Percentiles rank a stretch among this genome's conserved stretches.
These are phyloP conservation scores for Abortiporus biennis DNA, from an alignment of 1,284 basidiomycete species.

Conservation along the genomic window DNA sequence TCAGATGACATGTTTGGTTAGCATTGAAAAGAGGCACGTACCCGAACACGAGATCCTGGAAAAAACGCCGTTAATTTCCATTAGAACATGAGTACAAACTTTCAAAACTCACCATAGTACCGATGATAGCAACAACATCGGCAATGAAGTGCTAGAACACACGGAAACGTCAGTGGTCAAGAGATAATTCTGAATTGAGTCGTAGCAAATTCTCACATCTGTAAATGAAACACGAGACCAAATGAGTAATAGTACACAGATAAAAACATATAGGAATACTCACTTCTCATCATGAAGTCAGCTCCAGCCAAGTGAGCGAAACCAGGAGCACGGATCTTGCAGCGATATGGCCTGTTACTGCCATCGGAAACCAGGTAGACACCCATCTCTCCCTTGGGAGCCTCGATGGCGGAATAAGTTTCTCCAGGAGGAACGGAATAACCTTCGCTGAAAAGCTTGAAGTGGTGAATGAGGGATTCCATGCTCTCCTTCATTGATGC, in stretches of 20 bases:
- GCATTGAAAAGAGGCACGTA: slow-evolving; percentile 33
- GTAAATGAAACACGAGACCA: slow-evolving; percentile 14
- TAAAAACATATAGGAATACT: slow-evolving; percentile 23
- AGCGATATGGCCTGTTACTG: slow-evolving; percentile 88
- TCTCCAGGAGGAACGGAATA: slow-evolving; percentile 98
- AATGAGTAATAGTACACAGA: slow-evolving; percentile 3
- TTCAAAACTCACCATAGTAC: slow-evolving; percentile 72
- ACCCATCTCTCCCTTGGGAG: slow-evolving; percentile 98
- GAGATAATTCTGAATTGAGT: slow-evolving; percentile 6
- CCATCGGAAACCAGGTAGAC: slow-evolving; percentile 96
- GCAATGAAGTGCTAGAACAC: slow-evolving; percentile 76
- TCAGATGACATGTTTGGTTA: neutral
- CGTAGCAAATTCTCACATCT: slow-evolving; percentile 45
- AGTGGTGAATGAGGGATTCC: slow-evolving; percentile 97
- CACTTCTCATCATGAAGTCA: slow-evolving; percentile 93
- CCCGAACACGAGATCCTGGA: slow-evolving; percentile 72
- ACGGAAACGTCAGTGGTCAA: slow-evolving; percentile 23
- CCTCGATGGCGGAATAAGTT: slow-evolving; percentile 97
- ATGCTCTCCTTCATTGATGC: slow-evolving; percentile 99
- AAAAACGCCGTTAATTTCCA: slow-evolving; percentile 14
- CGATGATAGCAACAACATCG: slow-evolving; percentile 90
- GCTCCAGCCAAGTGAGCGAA: slow-evolving; percentile 91
- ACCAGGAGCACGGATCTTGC: slow-evolving; percentile 91
- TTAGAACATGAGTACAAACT: slow-evolving; percentile 2
- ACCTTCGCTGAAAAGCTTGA: slow-evolving; percentile 97